Conservation (phyloP, 1,139 yeast species). For the Debaryomyces subglobosus region DNA sequence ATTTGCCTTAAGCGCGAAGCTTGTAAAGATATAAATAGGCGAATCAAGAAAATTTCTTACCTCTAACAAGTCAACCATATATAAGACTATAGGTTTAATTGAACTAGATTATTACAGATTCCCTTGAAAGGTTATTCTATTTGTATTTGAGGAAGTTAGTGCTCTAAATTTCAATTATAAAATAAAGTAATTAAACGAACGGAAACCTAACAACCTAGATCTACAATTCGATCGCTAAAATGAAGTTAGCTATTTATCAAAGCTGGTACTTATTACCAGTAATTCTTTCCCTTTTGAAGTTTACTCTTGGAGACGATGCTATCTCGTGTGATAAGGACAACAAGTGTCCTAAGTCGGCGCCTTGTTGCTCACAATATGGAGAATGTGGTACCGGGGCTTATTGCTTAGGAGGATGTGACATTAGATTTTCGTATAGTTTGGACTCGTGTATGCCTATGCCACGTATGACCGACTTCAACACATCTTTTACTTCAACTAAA, state of each 20-base stretch:
- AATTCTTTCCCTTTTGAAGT: background rate
- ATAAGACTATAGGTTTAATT: background rate
- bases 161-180: background rate
- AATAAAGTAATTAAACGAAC: background rate
- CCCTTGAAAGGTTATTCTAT: background rate
- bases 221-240: conserved; percentile 1
- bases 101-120: background rate
- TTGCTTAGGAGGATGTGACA: conserved; percentile 85
- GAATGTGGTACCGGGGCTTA: conserved; percentile 80
- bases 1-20: conserved; percentile 6
- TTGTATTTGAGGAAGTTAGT: background rate
- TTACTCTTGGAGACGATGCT: conserved; percentile 11
- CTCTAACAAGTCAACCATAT: background rate
- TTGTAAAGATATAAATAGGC: background rate
- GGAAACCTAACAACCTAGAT: background rate
- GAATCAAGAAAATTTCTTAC: background rate
- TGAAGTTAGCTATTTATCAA: conserved; percentile 1
- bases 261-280: conserved; percentile 1
- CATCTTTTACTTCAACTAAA: conserved; percentile 41
- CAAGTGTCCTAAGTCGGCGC: conserved; percentile 69
- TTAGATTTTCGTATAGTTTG: conserved; percentile 61
- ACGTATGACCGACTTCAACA: conserved; percentile 33
- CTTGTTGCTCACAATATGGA: conserved; percentile 86
- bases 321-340: conserved; percentile 49
- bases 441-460: conserved; percentile 73